Percentiles rank a stretch among this genome's conserved stretches.
Evolutionary conservation across 768 basidiomycete species (phyloP).

Genomic region (Auricularia cornea): DNA sequence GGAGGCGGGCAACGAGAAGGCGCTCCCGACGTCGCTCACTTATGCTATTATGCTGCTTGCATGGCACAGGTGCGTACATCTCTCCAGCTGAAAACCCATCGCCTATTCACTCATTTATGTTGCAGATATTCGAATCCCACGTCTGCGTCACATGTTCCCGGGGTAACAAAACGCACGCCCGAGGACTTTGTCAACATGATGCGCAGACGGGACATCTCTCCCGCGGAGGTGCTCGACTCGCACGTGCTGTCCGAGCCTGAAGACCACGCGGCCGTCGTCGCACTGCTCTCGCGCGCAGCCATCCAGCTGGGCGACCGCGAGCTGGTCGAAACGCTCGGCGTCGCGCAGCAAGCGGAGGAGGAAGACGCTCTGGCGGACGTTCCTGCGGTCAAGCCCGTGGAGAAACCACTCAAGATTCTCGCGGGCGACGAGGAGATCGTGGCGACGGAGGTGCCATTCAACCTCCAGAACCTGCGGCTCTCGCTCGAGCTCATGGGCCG

Average conservation of each 20-base stretch:
- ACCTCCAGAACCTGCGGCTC: constrained; percentile 59
- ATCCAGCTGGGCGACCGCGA: constrained; percentile 42
- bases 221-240: constrained; percentile 38
- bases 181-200: constrained; percentile 36
- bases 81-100: too few species aligned
- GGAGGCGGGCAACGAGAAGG: constrained; percentile 39
- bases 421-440: constrained; percentile 16
- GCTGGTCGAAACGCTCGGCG: constrained; percentile 49
- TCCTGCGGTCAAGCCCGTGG: constrained; percentile 57
- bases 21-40: constrained; percentile 46
- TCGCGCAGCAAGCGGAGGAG: constrained; percentile 34
- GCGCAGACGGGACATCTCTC: constrained; percentile 39
- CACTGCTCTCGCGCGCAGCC: constrained; percentile 50
- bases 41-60: constrained; percentile 63
- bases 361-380: constrained; percentile 26
- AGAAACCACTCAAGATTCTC: constrained; percentile 9
- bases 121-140: constrained; percentile 26
- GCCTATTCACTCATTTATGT: constrained; percentile 18
- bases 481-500: constrained; percentile 58
- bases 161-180: constrained; percentile 9
- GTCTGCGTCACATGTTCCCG: constrained; percentile 12
- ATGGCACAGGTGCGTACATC: constrained; percentile 40
- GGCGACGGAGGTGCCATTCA: constrained; percentile 54
- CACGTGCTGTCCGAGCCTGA: constrained; percentile 40
- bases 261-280: constrained; percentile 33